Evolutionary conservation across 768 basidiomycete species (phyloP), one percentile per base, ranked within the genome.

Genomic region (Trichaptum fuscoviolaceum): DNA sequence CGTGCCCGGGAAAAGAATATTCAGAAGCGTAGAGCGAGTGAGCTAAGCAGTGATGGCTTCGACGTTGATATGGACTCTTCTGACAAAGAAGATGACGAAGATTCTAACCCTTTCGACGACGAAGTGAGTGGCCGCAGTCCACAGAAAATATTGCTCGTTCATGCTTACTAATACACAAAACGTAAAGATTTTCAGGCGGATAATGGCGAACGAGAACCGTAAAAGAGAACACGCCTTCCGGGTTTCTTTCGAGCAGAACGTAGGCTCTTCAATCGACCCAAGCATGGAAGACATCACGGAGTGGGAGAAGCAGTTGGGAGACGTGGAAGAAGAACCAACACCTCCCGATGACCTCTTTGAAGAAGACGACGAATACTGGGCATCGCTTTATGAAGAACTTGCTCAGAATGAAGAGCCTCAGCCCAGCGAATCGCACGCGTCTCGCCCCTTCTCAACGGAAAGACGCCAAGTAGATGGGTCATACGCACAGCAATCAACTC

Each of bases 251-350:
- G 81, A 84, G 27, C 72, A 77, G 20, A 89, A 91, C 66, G 89
- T 92, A 2, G 90, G 90, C 6, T 90, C 89, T 18, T 91, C 90
- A 0, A 85, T 90, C 66, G 90, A 92, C 72, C 90, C 90, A 5
- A 85, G 86, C 72, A 76, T 90, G 71, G 88, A 92, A 35, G 88
- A 91, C 66, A 73, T 84, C 4, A 76, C 70, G 24, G 71, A 74
- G n/a, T 91, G 88, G 89, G 89, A 90, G 73, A 70, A 75, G 30
- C 85, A 85, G 59, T 71, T 90, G 4, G 71, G 70, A 69, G 81
- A 25, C 10, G 59, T 90, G 4, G 72, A 70, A 69, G 81, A 25
- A 61, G 59, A 20, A 52, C 59, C 25, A 61, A 20, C 30, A 3
- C 59, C 59, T 61, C 59, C 59, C 6, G 30, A 61, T 23, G 25